These are phyloP conservation scores for Pichia nanzhaoensis DNA, from an alignment of 805 yeast genomes.

Conservation along the genomic window DNA sequence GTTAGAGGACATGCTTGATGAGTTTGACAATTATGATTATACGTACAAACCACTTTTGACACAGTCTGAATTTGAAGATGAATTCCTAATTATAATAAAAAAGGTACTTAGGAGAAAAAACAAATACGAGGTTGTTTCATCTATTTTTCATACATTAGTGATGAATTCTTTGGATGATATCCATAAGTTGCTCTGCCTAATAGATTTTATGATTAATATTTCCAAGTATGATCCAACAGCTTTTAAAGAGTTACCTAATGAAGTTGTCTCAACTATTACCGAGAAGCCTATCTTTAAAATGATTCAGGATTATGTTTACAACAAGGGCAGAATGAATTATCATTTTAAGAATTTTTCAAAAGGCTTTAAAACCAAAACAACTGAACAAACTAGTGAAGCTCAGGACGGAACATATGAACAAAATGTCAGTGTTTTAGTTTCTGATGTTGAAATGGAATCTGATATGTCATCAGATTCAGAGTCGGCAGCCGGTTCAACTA, in stretches of 20 bases:
- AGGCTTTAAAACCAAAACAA: not conserved
- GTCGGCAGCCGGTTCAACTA: not conserved
- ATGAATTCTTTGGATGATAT: constrained; percentile 6
- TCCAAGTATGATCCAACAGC: constrained; percentile 18
- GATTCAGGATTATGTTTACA: constrained; percentile 12
- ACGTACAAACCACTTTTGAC: constrained; percentile 18
- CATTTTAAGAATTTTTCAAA: constrained; percentile 12
- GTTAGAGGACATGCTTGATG: constrained; percentile 16
- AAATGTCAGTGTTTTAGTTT: not conserved
- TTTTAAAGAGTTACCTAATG: constrained; percentile 21
- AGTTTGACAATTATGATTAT: constrained; percentile 18
- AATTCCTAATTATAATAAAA: constrained; percentile 15
- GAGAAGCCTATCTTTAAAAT: constrained; percentile 10
- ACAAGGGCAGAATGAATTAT: constrained; percentile 21
- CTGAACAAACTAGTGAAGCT: not conserved
- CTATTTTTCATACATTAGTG: constrained; percentile 14
- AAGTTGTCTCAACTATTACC: constrained; percentile 11
- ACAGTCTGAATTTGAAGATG: constrained; percentile 20
- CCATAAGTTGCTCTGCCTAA: constrained; percentile 18
- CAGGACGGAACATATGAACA: not conserved
- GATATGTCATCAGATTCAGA: not conserved
- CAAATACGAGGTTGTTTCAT: constrained; percentile 12
- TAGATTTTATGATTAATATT: constrained; percentile 21
- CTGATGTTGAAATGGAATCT: not conserved
- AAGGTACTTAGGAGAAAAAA: constrained; percentile 13